Base-by-base conservation (phyloP, 305 asterid species). In the Euphrasia arctica region DNA sequence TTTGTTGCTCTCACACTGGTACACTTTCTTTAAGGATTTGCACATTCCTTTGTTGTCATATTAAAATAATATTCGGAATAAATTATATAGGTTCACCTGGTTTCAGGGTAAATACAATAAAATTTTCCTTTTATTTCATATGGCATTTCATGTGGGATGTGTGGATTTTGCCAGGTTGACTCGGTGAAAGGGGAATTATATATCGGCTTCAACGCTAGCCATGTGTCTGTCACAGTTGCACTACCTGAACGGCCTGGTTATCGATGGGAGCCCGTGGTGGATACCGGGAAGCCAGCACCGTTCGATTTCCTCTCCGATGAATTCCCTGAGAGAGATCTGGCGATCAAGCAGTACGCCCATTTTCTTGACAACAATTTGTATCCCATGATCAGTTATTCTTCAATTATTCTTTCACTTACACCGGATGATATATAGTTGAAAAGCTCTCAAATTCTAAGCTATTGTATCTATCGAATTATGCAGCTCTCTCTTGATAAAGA, bases 361-460 rank as follows among this genome's bases (percentile, higher is more conserved):
- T 93, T 93, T 77, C 99, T 93, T 51, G 95, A 93, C 50, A 68
- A 69, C 63, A 83, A 87, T 75, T 65, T 82, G 51, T 93, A 93
- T 78, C 99, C 99, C 13, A 85, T 93, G 95, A 87, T 93, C 25
- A 83, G 95, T 72, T 93, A 90, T 73, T 90, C 99, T 67, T 88
- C 97, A 11, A 72, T 93, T 56, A 77, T 88, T 74, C 88, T 93
- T 54, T 42, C 77, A 22, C 95, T 85, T 15, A 75, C 85, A 60
- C 83, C 85, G 1, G 82, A 79, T 27, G 34, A 63, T 34, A 63
- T 56, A 7, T 77, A 76, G 72, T 71, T 60, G 11, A 36, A 18
- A 18, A 13, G 49, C 73, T 54, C 51, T 60, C 60, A 11, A 36
- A 59, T 13, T 56, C 3, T 12, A n/a, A 58, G 39, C 60, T 31